A percentile compares a stretch with the other conserved stretches of the same genome.
Evolutionary conservation across 2,329 filamentous ascomycete species (phyloP).

Genomic region (Stachybotrys chartarum): DNA sequence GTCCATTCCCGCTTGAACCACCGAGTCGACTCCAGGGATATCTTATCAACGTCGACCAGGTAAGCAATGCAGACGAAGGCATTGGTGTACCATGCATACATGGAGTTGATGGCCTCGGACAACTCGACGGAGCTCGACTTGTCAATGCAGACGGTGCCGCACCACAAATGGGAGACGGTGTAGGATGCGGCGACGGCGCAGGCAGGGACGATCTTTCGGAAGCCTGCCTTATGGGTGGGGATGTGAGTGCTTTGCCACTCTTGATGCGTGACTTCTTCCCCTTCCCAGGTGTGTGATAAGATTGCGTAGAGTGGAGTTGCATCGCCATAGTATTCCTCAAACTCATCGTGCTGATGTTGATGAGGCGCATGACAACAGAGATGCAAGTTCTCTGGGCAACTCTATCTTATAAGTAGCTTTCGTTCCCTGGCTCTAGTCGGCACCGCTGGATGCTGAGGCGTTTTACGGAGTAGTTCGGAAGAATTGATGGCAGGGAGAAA

Average conservation of each 20-base stretch:
- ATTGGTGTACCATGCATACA: not conserved
- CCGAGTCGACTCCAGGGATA: not conserved
- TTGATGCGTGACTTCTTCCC: conserved; percentile 12
- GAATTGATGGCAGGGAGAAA: too few species aligned
- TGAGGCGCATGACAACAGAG: conserved; percentile 12
- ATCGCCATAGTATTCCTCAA: conserved; percentile 10
- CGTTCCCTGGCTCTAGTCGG: too few species aligned
- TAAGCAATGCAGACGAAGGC: not conserved
- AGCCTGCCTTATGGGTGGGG: conserved; percentile 4
- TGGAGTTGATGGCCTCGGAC: conserved; percentile 1
- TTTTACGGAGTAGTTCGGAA: too few species aligned
- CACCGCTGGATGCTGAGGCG: too few species aligned
- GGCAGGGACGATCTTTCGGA: conserved; percentile 8
- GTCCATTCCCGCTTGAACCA: not conserved
- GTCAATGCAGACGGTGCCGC: not conserved
- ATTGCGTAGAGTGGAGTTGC: conserved; percentile 14
- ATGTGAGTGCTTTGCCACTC: conserved; percentile 4
- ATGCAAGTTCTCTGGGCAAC: not conserved
- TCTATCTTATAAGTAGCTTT: too few species aligned
- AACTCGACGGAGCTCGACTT: not conserved
- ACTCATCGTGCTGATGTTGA: conserved; percentile 12
- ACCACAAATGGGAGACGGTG: not conserved
- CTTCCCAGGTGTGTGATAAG: conserved; percentile 15
- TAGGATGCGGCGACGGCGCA: conserved; percentile 8
- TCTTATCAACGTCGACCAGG: not conserved